Conservation (phyloP, 805 yeast genomes). For the Suhomyces prunicola region DNA sequence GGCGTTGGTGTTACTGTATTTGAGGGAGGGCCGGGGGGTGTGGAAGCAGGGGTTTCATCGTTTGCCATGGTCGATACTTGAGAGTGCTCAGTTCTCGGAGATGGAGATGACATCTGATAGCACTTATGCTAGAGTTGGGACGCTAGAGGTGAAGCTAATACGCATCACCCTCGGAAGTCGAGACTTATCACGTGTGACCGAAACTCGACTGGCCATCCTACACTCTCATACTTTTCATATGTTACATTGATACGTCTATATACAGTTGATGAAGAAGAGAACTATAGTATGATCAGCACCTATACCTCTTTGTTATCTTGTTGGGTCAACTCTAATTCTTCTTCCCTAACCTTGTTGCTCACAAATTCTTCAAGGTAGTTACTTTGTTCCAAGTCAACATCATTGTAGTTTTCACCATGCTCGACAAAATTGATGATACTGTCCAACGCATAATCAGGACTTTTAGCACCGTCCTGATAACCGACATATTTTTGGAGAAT, state of each 20-base stretch:
- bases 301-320: neutral
- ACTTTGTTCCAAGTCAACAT: slow-evolving; percentile 33
- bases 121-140: neutral
- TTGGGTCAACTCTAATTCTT: slow-evolving; percentile 11
- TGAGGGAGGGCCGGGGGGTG: slow-evolving; percentile 17
- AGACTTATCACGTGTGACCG: neutral
- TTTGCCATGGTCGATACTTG: neutral
- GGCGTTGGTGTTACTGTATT: slow-evolving; percentile 5
- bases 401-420: slow-evolving; percentile 56
- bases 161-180: slow-evolving; percentile 16
- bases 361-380: slow-evolving; percentile 36
- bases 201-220: neutral
- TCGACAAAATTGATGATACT: slow-evolving; percentile 75
- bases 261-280: neutral
- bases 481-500: slow-evolving; percentile 69
- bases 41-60: slow-evolving; percentile 19
- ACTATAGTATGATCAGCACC: neutral
- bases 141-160: neutral
- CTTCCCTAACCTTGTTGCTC: slow-evolving; percentile 23
- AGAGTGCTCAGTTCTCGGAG: neutral
- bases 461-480: slow-evolving; percentile 66
- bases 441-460: slow-evolving; percentile 67
- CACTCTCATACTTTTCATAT: neutral
- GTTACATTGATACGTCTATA: neutral
- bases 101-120: neutral